Percentiles rank a stretch among this genome's conserved stretches.
These are phyloP conservation scores for Monosporozyma servazzii DNA, from an alignment of 805 yeast genomes.

Conservation along the genomic window DNA sequence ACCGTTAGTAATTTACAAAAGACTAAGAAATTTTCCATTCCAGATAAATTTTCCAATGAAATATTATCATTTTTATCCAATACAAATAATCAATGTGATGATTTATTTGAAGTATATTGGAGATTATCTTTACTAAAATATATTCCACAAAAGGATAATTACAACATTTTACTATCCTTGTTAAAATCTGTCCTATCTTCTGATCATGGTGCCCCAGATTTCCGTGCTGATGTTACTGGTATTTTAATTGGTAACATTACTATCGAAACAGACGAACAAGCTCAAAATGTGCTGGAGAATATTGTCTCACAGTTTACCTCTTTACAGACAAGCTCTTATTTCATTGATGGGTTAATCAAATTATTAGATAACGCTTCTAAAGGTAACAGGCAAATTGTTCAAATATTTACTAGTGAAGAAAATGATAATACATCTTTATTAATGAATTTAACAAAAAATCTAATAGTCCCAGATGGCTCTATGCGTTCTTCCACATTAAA, in stretches of 20 bases:
- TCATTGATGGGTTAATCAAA: conserved; percentile 30
- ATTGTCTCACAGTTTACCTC: conserved; percentile 19
- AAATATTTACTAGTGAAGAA: neutral
- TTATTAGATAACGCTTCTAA: conserved; percentile 7
- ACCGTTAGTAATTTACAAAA: conserved; percentile 23
- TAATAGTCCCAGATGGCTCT: conserved; percentile 41
- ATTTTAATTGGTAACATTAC: conserved; percentile 31
- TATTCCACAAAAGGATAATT: conserved; percentile 25
- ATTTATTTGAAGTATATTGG: conserved; percentile 42
- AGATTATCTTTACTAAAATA: conserved; percentile 36
- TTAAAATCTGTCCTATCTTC: neutral
- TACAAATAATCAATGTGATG: conserved; percentile 1
- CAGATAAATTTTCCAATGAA: conserved; percentile 16
- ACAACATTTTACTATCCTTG: conserved; percentile 6
- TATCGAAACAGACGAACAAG: conserved; percentile 15
- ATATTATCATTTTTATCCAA: conserved; percentile 4
- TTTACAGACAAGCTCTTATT: conserved; percentile 31
- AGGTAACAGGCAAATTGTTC: neutral
- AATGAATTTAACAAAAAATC: conserved; percentile 27
- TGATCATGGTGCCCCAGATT: conserved; percentile 11
- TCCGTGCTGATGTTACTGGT: conserved; percentile 37
- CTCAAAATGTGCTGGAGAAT: conserved; percentile 10
- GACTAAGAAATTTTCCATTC: conserved; percentile 26
- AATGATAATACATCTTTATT: neutral
- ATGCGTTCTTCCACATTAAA: conserved; percentile 44